Evolutionary conservation across 2,329 filamentous ascomycete genomes (phyloP).

Genomic region (Teratosphaeria zuluensis): DNA sequence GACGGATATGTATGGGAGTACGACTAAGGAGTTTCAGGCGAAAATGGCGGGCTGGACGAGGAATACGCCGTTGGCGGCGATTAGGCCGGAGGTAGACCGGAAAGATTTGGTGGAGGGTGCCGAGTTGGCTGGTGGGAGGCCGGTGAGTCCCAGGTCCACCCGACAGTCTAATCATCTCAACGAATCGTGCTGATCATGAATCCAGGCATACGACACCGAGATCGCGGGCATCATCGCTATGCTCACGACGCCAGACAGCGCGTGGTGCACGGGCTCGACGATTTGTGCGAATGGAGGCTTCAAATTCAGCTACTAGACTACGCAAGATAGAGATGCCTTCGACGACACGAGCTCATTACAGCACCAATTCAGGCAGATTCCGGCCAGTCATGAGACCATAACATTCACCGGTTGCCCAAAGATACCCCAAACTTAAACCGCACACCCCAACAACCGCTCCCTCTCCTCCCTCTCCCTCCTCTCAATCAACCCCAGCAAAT

Average conservation of each 20-base stretch:
- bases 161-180: background rate
- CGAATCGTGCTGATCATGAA: constrained; percentile 1
- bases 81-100: constrained; percentile 52
- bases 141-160: constrained; percentile 19
- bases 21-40: constrained; percentile 48
- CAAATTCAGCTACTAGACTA: constrained; percentile 37
- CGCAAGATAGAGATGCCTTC: background rate
- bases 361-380: background rate
- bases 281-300: constrained; percentile 74
- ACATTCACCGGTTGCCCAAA: background rate
- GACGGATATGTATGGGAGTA: constrained; percentile 51
- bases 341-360: background rate
- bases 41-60: constrained; percentile 52
- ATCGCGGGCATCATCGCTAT: constrained; percentile 69
- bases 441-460: constrained; percentile 18
- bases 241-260: constrained; percentile 61
- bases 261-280: constrained; percentile 68
- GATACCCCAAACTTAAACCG: background rate
- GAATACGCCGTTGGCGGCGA: constrained; percentile 54
- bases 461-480: constrained; percentile 28
- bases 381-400: background rate
- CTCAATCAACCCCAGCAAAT: constrained; percentile 29
- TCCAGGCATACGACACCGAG: constrained; percentile 54
- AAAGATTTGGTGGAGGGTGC: constrained; percentile 42
- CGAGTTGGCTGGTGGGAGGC: constrained; percentile 43